These are phyloP conservation scores for Bryum argenteum DNA, from an alignment of 225 moss, liverwort and hornwort species.

Conservation along the genomic window DNA sequence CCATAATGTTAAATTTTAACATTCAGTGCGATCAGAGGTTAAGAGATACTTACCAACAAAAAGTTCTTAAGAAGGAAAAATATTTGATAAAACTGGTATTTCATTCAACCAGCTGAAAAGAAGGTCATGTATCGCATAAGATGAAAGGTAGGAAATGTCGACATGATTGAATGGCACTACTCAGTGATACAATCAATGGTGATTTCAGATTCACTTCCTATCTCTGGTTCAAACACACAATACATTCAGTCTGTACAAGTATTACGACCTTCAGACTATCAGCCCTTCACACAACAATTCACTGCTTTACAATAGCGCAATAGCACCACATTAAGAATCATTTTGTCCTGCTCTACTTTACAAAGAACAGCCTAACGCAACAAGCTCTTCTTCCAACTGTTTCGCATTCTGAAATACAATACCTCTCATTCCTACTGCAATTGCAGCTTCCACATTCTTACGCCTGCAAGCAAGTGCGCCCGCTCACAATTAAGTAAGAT, in stretches of 20 bases:
- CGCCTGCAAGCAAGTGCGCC: slow-evolving; percentile 44
- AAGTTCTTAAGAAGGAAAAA: too few relatives aligned
- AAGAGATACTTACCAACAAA: too few relatives aligned
- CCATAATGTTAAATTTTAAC: too few relatives aligned
- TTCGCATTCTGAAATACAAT: slow-evolving; percentile 70
- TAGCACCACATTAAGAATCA: slow-evolving; percentile 28
- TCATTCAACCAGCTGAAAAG: too few relatives aligned
- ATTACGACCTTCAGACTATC: not conserved
- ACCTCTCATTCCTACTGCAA: slow-evolving; percentile 77
- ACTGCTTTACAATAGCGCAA: slow-evolving; percentile 28
- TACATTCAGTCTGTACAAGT: not conserved
- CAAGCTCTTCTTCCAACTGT: slow-evolving; percentile 76
- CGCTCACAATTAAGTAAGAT: not conserved
- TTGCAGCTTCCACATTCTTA: slow-evolving; percentile 86
- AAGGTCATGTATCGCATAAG: too few relatives aligned
- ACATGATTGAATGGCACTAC: too few relatives aligned
- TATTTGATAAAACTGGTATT: too few relatives aligned
- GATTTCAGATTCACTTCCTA: too few relatives aligned
- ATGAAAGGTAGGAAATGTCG: too few relatives aligned
- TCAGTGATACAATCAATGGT: too few relatives aligned
- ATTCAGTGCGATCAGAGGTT: too few relatives aligned
- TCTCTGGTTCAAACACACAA: too few relatives aligned
- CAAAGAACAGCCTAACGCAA: slow-evolving; percentile 50
- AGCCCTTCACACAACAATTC: not conserved
- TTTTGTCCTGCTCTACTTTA: slow-evolving; percentile 16